A percentile compares a stretch with the other conserved stretches of the same genome.
These are phyloP conservation scores for Spathaspora jeffriesii DNA, from an alignment of 1,139 yeast genomes.

Conservation along the genomic window DNA sequence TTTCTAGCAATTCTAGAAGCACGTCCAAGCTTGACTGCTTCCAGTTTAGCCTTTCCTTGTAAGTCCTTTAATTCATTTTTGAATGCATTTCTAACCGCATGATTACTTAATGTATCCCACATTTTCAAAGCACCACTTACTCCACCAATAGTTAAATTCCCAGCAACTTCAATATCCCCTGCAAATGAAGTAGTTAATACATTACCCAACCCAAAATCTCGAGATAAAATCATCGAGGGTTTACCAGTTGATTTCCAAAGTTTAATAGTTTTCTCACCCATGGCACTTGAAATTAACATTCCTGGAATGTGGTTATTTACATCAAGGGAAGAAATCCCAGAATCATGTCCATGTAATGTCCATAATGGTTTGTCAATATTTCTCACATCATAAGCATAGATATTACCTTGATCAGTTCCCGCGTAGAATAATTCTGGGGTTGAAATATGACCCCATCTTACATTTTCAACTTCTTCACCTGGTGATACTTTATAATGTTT, in stretches of 20 bases:
- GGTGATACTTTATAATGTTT: slow-evolving; percentile 61
- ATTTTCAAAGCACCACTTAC: slow-evolving; percentile 80
- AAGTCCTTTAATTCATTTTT: slow-evolving; percentile 54
- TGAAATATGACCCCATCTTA: slow-evolving; percentile 61
- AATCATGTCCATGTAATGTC: slow-evolving; percentile 97
- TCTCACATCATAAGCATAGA: slow-evolving; percentile 88
- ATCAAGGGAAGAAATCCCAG: slow-evolving; percentile 84
- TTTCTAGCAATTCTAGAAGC: slow-evolving; percentile 77
- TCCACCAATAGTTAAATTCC: slow-evolving; percentile 87
- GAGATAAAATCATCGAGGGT: slow-evolving; percentile 87
- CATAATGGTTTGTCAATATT: slow-evolving; percentile 72
- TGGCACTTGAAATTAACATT: slow-evolving; percentile 82
- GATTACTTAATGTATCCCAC: slow-evolving; percentile 90
- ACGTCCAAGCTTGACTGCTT: slow-evolving; percentile 54
- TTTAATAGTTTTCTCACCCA: slow-evolving; percentile 86
- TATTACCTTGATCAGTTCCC: slow-evolving; percentile 91
- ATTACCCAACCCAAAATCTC: slow-evolving; percentile 95
- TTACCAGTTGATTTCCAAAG: slow-evolving; percentile 75
- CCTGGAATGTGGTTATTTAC: slow-evolving; percentile 71
- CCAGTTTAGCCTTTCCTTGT: slow-evolving; percentile 57
- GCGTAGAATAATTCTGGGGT: slow-evolving; percentile 72
- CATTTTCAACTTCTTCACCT: slow-evolving; percentile 84
- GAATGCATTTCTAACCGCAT: slow-evolving; percentile 73
- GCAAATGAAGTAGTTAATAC: slow-evolving; percentile 85
- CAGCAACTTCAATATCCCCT: slow-evolving; percentile 84